Evolutionary conservation across 169 alveolate species (phyloP).

Genomic region (Plasmodium reichenowi): DNA sequence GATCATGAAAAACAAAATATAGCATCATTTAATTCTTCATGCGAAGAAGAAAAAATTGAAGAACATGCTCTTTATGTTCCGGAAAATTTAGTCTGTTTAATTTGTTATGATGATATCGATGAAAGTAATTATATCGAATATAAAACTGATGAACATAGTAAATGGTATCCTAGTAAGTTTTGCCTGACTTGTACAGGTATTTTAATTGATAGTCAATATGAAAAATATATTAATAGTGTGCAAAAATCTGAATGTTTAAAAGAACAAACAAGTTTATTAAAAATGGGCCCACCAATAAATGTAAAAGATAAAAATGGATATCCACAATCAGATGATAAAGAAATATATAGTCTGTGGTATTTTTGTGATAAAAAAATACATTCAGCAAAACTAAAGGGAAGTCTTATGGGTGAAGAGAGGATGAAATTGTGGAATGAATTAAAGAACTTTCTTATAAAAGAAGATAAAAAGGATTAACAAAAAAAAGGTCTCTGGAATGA

Average conservation of each 20-base stretch:
- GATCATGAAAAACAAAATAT: neutral
- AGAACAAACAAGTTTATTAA: constrained; percentile 82
- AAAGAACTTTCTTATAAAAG: constrained; percentile 78
- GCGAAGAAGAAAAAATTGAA: neutral
- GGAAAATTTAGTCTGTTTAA: constrained; percentile 70
- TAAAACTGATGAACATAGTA: constrained; percentile 67
- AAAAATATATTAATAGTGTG: constrained; percentile 83
- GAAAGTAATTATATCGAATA: constrained; percentile 79
- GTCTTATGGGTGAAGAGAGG: constrained; percentile 84
- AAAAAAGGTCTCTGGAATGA: neutral
- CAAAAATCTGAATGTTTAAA: constrained; percentile 83
- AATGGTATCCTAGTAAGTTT: constrained; percentile 79
- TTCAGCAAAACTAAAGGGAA: constrained; percentile 85
- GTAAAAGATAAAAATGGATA: constrained; percentile 85
- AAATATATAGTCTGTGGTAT: constrained; percentile 83
- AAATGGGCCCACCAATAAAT: constrained; percentile 88
- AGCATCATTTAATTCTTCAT: too few relatives aligned
- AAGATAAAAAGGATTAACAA: constrained; percentile 18
- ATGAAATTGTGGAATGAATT: constrained; percentile 79
- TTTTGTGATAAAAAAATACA: constrained; percentile 69
- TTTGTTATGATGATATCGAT: constrained; percentile 81
- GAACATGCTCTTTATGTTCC: constrained; percentile 57
- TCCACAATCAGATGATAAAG: constrained; percentile 84
- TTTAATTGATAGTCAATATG: constrained; percentile 82
- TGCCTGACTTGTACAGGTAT: constrained; percentile 78